Conservation (phyloP, 306 rosid species). For the Malus domestica region ASM211411v1 NC_041796.1:14974001-14974500, state of each 20-base stretch:
- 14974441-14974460: no score
- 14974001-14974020: neutral
- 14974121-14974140: neutral
- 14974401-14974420: no score
- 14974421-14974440: no score
- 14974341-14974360: neutral
- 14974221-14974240: no score
- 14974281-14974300: no score
- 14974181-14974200: neutral
- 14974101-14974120: neutral
- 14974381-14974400: neutral
- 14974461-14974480: no score
- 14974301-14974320: no score
- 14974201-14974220: no score
- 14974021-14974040: neutral
- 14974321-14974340: no score
- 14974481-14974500: no score
- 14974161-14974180: neutral
- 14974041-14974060: neutral
- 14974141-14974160: neutral
- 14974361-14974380: neutral
- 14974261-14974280: no score
- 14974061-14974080: neutral
- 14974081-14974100: neutral
- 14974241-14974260: no score